Percentiles rank a stretch among this genome's conserved stretches.
These are phyloP conservation scores for Cladochytrium replicatum DNA, from an alignment of 192 early-diverging fungal genomes.

Conservation along the genomic window DNA sequence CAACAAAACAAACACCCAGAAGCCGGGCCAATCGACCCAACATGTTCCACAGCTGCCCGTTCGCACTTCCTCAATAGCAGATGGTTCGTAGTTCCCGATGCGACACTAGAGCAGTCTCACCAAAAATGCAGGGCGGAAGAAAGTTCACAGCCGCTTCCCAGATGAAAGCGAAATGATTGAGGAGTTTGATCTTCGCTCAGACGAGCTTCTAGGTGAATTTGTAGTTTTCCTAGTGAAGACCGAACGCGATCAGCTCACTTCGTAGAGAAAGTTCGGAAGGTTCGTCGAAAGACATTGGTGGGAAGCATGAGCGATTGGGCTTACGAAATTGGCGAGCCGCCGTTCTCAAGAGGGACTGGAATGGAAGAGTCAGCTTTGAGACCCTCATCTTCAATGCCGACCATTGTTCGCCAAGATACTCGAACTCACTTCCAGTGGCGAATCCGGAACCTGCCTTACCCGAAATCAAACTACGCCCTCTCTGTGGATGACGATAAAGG, in stretches of 20 bases:
- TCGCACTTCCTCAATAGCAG: too few species aligned
- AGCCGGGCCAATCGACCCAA: too few species aligned
- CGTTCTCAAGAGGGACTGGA: not conserved
- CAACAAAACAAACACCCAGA: too few species aligned
- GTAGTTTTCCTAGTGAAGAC: too few species aligned
- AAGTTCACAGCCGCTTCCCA: not conserved
- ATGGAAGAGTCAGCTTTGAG: not conserved
- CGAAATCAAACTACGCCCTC: constrained; percentile 7
- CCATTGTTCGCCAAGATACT: constrained; percentile 11
- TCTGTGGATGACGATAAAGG: not conserved
- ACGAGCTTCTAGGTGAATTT: constrained; percentile 4
- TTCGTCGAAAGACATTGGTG: constrained; percentile 4
- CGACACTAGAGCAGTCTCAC: too few species aligned
- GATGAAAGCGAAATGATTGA: constrained; percentile 12
- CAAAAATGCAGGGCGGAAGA: too few species aligned
- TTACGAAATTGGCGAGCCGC: constrained; percentile 12
- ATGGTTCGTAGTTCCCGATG: too few species aligned
- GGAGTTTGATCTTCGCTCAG: constrained; percentile 10
- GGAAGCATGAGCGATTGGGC: constrained; percentile 5
- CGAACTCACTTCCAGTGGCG: constrained; percentile 12
- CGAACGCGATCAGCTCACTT: too few species aligned
- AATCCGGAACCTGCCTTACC: constrained; percentile 19
- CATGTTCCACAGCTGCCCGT: too few species aligned
- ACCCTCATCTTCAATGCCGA: constrained; percentile 1
- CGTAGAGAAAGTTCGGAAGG: constrained; percentile 7